Evolutionary conservation across 768 basidiomycete species (phyloP).

Genomic region (Suillus lakei): DNA sequence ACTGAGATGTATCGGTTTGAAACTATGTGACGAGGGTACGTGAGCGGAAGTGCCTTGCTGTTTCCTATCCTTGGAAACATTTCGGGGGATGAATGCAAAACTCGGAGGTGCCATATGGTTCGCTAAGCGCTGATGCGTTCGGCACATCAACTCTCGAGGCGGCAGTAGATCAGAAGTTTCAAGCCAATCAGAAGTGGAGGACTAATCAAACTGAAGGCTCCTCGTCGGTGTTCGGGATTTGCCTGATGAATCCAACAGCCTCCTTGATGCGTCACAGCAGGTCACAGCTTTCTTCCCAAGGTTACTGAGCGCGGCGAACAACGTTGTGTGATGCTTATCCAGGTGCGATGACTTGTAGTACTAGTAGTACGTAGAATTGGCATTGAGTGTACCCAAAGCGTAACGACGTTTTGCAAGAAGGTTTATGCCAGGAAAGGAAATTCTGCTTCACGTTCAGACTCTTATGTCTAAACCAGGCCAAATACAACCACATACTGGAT

Average conservation of each 20-base stretch:
- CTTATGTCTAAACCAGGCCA: too few species aligned
- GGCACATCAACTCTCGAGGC: not conserved
- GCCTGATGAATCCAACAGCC: not conserved
- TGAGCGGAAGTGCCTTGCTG: slow-evolving; percentile 24
- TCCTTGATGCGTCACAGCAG: not conserved
- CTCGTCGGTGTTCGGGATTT: not conserved
- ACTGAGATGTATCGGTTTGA: slow-evolving; percentile 10
- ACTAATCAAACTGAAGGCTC: too few species aligned
- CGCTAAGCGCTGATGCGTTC: not conserved
- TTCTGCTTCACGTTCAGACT: too few species aligned
- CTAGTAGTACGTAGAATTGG: too few species aligned
- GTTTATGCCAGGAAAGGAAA: too few species aligned
- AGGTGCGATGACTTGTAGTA: too few species aligned
- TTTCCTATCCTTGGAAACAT: slow-evolving; percentile 43
- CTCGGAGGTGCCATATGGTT: slow-evolving; percentile 22
- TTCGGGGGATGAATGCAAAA: slow-evolving; percentile 54
- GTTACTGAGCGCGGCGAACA: not conserved
- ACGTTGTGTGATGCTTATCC: too few species aligned
- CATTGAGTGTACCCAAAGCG: too few species aligned
- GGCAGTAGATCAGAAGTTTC: not conserved
- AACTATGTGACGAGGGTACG: slow-evolving; percentile 9
- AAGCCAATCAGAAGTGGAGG: not conserved
- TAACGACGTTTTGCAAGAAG: too few species aligned
- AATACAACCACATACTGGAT: too few species aligned
- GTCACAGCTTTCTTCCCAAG: not conserved